A percentile compares a stretch with the other conserved stretches of the same genome.
Conservation (phyloP, 192 early-diverging fungal species). For the Phlyctochytrium arcticum region DNA sequence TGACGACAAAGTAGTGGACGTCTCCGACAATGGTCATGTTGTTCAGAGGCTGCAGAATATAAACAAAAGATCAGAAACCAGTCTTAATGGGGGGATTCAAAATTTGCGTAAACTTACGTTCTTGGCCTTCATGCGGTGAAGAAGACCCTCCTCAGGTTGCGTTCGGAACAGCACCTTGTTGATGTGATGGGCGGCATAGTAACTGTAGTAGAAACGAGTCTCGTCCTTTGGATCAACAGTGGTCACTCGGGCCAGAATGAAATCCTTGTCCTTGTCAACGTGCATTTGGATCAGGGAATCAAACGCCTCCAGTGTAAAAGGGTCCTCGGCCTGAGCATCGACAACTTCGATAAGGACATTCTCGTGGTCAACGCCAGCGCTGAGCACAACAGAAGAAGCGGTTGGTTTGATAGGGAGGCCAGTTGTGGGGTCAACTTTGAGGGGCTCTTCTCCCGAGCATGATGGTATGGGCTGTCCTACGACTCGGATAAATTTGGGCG, state of each 20-base stretch:
- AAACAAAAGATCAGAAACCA: not conserved
- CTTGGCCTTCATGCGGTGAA: conserved; percentile 72
- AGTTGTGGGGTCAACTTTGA: conserved; percentile 17
- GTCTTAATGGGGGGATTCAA: not conserved
- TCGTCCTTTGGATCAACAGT: conserved; percentile 60
- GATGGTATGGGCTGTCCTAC: conserved; percentile 27
- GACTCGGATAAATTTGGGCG: conserved; percentile 19
- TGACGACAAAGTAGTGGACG: conserved; percentile 59
- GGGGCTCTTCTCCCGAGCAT: conserved; percentile 10
- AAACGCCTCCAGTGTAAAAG: conserved; percentile 68
- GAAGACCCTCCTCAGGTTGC: conserved; percentile 67
- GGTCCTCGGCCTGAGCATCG: conserved; percentile 64
- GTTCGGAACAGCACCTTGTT: conserved; percentile 72
- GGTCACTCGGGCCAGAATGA: conserved; percentile 64
- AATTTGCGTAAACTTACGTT: conserved; percentile 48
- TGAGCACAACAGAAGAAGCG: conserved; percentile 13
- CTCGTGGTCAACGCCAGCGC: conserved; percentile 21
- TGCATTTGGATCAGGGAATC: conserved; percentile 53
- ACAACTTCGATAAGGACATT: conserved; percentile 47
- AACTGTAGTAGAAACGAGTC: conserved; percentile 53
- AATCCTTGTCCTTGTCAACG: conserved; percentile 57
- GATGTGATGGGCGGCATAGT: conserved; percentile 70
- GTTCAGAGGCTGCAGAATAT: conserved; percentile 57
- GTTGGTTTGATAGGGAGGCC: conserved; percentile 27
- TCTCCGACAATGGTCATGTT: conserved; percentile 71